phyloP scores from a whole-genome alignment of 805 yeast genomes.

The Barnettozyma vustinii region DNA sequence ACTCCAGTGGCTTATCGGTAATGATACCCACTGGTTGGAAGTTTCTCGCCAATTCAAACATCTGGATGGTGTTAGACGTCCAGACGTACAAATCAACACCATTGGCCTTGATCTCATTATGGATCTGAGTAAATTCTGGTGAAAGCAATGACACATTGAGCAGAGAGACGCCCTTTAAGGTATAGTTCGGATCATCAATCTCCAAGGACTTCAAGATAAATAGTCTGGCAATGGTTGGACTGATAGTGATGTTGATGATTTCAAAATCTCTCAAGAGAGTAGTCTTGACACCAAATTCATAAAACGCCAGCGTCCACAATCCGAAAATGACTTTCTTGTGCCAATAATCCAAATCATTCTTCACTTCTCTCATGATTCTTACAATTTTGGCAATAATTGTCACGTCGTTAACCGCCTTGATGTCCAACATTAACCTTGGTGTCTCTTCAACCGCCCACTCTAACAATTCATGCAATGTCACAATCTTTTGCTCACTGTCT shows the following conservation, averaged over 20 bases:
- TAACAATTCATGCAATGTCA: conserved; percentile 37
- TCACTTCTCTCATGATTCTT: conserved; percentile 30
- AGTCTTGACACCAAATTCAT: conserved; percentile 34
- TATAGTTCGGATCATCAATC: background rate
- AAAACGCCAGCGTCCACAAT: conserved; percentile 45
- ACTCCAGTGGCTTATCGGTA: conserved; percentile 34
- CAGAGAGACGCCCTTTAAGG: conserved; percentile 48
- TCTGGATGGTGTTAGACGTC: conserved; percentile 42
- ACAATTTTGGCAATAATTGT: conserved; percentile 36
- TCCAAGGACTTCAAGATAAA: conserved; percentile 25
- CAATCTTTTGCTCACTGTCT: conserved; percentile 32
- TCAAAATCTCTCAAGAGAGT: conserved; percentile 32
- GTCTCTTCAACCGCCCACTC: conserved; percentile 31
- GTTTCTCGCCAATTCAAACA: conserved; percentile 32
- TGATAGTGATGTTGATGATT: conserved; percentile 31
- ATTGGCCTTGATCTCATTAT: conserved; percentile 28
- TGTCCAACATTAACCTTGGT: conserved; percentile 41
- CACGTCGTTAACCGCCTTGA: conserved; percentile 42
- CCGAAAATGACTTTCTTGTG: conserved; percentile 43
- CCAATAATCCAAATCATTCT: conserved; percentile 41
- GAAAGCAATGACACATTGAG: conserved; percentile 42
- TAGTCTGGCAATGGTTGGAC: conserved; percentile 27
- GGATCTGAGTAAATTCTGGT: conserved; percentile 25
- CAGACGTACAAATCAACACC: conserved; percentile 40
- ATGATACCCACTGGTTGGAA: conserved; percentile 35